Base-by-base conservation (phyloP, 495 filamentous ascomycete species). In the Pyrenopolyporus hunteri region DNA sequence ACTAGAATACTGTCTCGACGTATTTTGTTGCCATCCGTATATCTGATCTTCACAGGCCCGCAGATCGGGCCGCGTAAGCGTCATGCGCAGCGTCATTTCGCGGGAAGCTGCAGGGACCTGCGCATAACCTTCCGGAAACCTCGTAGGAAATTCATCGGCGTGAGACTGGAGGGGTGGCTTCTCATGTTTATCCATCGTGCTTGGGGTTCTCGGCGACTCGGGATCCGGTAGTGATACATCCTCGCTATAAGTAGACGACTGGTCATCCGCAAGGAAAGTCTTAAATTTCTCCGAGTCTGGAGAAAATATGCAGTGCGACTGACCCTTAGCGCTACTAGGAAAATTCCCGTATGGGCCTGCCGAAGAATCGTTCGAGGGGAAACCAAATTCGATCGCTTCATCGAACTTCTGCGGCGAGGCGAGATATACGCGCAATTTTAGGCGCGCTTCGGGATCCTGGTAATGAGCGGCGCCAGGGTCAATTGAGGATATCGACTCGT, bases 41-140 rank as follows among this genome's bases (percentile, higher is more conserved):
- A 83, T 76, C 64, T 82, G 79, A 20, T 82, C 83, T 68, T 88
- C 90, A 53, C 84, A 77, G 1, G 84, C 85, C 35, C 90, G 84
- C 47, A 97, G 81, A 68, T 96, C 93, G 0, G 92, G 92, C 43
- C 91, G 82, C 16, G 93, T 97, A 45, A 97, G 82, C 4, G 93
- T 97, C 91, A 97, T 95, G 28, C 90, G 89, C 36, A 97, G 74
- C 10, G 93, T 96, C 93, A 97, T 97, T 73, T 97, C 93, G 13
- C 93, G 85, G 32, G 82, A 87, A 39, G 81, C 82, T 20, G 80
- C 77, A 28, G 80, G 74, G 7, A 76, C 76, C 53, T 86, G 84
- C n/a, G 79, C 74, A 66, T 83, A 85, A 37, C 66, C 57, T 39
- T 79, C 73, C 16, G 74, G 55, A 14, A 66, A 60, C 45, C 74